Conservation (phyloP, 2,329 filamentous ascomycete genomes). For the Sclerotinia glacialis region DNA sequence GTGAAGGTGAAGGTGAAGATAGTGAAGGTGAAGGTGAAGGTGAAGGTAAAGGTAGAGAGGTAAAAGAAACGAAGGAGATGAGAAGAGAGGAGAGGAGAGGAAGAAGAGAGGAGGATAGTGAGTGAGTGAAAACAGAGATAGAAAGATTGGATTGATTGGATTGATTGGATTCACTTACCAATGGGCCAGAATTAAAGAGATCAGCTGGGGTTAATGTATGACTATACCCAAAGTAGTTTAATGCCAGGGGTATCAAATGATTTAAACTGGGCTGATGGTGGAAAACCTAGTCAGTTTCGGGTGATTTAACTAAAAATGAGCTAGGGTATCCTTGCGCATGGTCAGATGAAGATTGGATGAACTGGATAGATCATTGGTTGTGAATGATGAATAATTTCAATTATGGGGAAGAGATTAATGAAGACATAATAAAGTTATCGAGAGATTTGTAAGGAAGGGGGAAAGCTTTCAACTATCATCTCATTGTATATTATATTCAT, state of each 20-base stretch:
- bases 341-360: slow-evolving; percentile 16
- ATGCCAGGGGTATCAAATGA: slow-evolving; percentile 13
- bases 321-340: not conserved
- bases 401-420: not conserved
- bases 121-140: not conserved
- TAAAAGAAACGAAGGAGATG: slow-evolving; percentile 22
- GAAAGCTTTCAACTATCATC: too few species aligned
- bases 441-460: too few species aligned
- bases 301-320: not conserved
- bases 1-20: slow-evolving; percentile 32
- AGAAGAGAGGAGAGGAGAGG: not conserved
- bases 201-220: not conserved
- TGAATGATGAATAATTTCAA: slow-evolving; percentile 7
- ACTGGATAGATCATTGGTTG: slow-evolving; percentile 1
- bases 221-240: slow-evolving; percentile 4
- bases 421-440: not conserved
- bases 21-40: slow-evolving; percentile 30
- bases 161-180: not conserved
- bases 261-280: not conserved
- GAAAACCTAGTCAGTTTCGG: not conserved
- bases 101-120: not conserved
- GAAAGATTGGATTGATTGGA: not conserved
- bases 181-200: slow-evolving; percentile 13
- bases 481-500: too few species aligned
- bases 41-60: slow-evolving; percentile 22